These are phyloP conservation scores for Strobilomyces confusus DNA, from an alignment of 768 basidiomycete species.

Conservation along the genomic window DNA sequence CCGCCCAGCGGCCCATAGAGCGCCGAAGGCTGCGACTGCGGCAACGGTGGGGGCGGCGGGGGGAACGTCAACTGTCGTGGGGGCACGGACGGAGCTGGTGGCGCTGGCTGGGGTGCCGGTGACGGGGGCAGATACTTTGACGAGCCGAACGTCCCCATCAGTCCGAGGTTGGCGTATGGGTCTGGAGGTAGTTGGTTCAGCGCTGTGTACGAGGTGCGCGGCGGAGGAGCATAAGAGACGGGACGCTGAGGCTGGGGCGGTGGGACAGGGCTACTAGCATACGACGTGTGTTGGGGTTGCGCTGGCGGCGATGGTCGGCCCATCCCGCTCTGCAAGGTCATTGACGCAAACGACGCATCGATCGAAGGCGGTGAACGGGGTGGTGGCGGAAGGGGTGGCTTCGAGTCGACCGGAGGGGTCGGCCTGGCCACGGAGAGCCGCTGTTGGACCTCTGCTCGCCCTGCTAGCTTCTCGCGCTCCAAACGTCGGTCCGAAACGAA, in stretches of 20 bases:
- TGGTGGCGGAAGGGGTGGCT: slow-evolving; percentile 47
- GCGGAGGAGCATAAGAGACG: slow-evolving; percentile 14
- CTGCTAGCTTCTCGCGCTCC: slow-evolving; percentile 67
- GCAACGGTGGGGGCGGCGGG: slow-evolving; percentile 16
- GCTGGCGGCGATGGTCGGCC: slow-evolving; percentile 27
- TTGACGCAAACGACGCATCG: slow-evolving; percentile 52
- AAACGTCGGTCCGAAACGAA: slow-evolving; percentile 61
- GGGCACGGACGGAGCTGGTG: slow-evolving; percentile 17
- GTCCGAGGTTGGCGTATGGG: slow-evolving; percentile 35
- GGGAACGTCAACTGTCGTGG: slow-evolving; percentile 27
- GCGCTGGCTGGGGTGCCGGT: slow-evolving; percentile 8
- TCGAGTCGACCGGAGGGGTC: slow-evolving; percentile 41
- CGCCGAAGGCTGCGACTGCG: slow-evolving; percentile 17
- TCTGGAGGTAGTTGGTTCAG: slow-evolving; percentile 25
- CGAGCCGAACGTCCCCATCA: slow-evolving; percentile 19
- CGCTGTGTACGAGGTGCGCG: slow-evolving; percentile 25
- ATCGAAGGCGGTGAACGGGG: slow-evolving; percentile 38
- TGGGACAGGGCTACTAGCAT: slow-evolving; percentile 15
- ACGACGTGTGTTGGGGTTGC: slow-evolving; percentile 25
- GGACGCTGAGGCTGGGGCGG: slow-evolving; percentile 22
- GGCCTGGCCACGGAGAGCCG: slow-evolving; percentile 46
- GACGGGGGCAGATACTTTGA: slow-evolving; percentile 8
- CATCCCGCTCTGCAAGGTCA: slow-evolving; percentile 42
- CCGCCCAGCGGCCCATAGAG: slow-evolving; percentile 16
- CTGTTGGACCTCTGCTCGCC: slow-evolving; percentile 69